A percentile compares a stretch with the other conserved stretches of the same genome.
Conservation (phyloP, 306 rosid genomes). For the Cucumis hystrix region DNA sequence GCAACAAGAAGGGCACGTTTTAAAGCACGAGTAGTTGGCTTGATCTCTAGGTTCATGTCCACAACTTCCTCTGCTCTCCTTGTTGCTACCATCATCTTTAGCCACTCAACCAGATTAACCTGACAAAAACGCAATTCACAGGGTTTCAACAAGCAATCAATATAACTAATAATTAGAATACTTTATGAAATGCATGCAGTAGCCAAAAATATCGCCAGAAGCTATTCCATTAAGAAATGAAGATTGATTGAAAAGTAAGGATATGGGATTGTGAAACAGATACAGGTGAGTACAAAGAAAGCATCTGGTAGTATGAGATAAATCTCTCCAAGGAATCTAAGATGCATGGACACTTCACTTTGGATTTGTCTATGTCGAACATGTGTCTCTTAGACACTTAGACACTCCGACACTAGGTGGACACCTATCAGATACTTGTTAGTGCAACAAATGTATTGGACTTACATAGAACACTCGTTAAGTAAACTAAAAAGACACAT, state of each 20-base stretch:
- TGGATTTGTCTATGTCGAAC: no score
- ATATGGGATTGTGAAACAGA: no score
- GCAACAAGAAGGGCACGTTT: slow-evolving; percentile 79
- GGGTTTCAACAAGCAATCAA: neutral
- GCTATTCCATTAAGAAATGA: neutral
- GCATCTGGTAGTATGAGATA: neutral
- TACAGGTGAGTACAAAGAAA: neutral
- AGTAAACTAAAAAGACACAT: no score
- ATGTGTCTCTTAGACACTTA: no score
- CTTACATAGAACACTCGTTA: no score
- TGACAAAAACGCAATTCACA: slow-evolving; percentile 4
- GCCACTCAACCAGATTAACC: slow-evolving; percentile 99
- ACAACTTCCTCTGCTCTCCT: slow-evolving; percentile 84
- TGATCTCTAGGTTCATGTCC: slow-evolving; percentile 58
- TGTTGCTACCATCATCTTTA: slow-evolving; percentile 88
- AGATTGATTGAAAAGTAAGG: neutral
- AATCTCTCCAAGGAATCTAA: neutral
- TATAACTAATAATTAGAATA: no score
- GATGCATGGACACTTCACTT: no score
- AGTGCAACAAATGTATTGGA: no score
- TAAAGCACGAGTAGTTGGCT: slow-evolving; percentile 63
- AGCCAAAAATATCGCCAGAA: neutral
- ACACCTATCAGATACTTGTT: no score
- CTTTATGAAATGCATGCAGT: neutral
- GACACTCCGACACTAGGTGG: no score